phyloP scores from a whole-genome alignment of 257 asterid genomes.

The Capsicum baccatum region DNA sequence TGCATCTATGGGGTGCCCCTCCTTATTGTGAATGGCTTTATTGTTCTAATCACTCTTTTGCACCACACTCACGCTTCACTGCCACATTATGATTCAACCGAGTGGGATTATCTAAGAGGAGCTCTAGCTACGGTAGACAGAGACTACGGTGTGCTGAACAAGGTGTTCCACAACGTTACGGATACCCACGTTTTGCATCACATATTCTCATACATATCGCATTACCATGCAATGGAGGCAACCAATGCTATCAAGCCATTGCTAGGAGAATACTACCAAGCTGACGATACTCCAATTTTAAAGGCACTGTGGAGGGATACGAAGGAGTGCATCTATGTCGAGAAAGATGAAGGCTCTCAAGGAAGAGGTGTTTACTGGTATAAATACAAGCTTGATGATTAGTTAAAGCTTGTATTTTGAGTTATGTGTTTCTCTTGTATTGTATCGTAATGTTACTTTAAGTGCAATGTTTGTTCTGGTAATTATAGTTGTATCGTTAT shows the following conservation, averaged over 20 bases:
- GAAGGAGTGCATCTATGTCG: neutral
- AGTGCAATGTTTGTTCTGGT: neutral
- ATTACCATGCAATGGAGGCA: constrained; percentile 1
- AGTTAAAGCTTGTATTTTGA: neutral
- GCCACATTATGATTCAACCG: neutral
- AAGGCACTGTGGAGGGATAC: constrained; percentile 19
- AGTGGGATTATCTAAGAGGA: neutral
- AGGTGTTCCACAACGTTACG: neutral
- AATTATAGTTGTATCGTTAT: neutral
- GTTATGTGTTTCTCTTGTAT: neutral
- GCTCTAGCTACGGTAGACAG: neutral
- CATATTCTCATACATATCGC: constrained; percentile 7
- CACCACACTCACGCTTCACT: neutral
- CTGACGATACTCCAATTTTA: neutral
- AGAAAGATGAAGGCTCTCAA: too few relatives aligned
- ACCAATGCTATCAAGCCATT: neutral
- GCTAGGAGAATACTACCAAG: neutral
- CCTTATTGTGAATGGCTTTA: neutral
- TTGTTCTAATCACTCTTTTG: neutral
- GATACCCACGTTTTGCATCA: constrained; percentile 5
- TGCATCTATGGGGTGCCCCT: neutral
- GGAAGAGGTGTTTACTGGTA: neutral
- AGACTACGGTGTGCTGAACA: neutral
- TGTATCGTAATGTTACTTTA: neutral
- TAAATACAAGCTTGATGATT: neutral